Base-by-base conservation (phyloP, 2,329 filamentous ascomycete species). In the Myriangium duriaei region DNA sequence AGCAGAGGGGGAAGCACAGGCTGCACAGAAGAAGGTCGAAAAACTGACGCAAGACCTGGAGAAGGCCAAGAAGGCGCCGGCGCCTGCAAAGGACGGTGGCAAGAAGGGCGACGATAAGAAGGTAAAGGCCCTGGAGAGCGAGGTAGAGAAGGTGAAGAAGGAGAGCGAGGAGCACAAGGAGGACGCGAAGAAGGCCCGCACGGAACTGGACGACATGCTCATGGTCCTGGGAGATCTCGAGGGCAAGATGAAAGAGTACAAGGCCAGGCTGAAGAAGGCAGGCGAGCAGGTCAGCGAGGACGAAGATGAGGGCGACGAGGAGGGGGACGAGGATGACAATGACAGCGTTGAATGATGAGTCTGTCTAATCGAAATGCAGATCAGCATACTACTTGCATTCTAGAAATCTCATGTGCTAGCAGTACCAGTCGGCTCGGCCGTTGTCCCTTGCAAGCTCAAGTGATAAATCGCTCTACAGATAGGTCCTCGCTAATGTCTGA, bases 141-240 rank as follows among this genome's bases (percentile, higher is more conserved):
- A 32, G 5, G 31, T 34, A 34, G 31, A 45, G 33, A 39, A 42
- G 21, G 42, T 24, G 17, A 42, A 45, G 30, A 52, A 58, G 17
- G 50, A 45, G 3, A 52, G 55, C 36, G 58, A 60, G 43, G 58
- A 59, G 44, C 64, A 64, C 37, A 57, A 61, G 46, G 59, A 59
- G 29, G 54, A 49, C 14, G 45, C 54, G 4, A 45, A 44, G 11
- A 49, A 51, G 16, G 56, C 49, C 12, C 54, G 65, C 45, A 56
- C 59, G 35, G 64, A 67, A 46, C 41, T 70, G 24, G 64, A 68
- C 42, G 63, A 65, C 43, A 47, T 67, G 44, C 61, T 71, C 41
- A 63, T 68, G 34, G 51, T 65, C 3, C 57, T 66, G 18, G 58
- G 61, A 3, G 64, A 68, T 41, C 52, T 69, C 15, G 61, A 68